These are phyloP conservation scores for Annulohypoxylon nitens DNA, from an alignment of 495 filamentous ascomycete genomes.

Conservation along the genomic window DNA sequence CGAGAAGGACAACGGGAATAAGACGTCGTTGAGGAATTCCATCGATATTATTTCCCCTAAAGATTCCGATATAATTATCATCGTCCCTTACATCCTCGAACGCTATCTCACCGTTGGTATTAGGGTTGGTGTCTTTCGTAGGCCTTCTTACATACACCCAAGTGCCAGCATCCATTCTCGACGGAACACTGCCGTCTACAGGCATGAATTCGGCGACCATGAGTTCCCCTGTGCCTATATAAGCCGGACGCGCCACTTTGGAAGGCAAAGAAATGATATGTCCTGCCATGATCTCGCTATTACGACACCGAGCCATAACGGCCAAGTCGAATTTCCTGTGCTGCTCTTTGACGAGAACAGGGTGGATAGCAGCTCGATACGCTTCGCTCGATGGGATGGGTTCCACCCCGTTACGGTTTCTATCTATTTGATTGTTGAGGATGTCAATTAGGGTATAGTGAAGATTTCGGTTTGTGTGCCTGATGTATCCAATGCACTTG, in stretches of 20 bases:
- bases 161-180: constrained; percentile 9
- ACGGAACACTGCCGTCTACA: not conserved
- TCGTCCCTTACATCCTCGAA: not conserved
- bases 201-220: constrained; percentile 11
- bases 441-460: constrained; percentile 19
- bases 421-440: not conserved
- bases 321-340: not conserved
- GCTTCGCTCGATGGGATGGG: not conserved
- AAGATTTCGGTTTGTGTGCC: constrained; percentile 4
- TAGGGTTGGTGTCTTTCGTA: not conserved
- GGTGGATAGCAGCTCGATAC: not conserved
- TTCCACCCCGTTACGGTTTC: not conserved
- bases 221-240: not conserved
- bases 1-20: constrained; percentile 4
- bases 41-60: not conserved
- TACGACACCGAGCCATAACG: constrained; percentile 15
- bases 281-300: constrained; percentile 18
- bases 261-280: not conserved
- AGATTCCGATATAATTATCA: not conserved
- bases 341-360: not conserved
- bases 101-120: not conserved
- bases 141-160: constrained; percentile 28
- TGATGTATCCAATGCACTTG: constrained; percentile 6
- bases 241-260: not conserved
- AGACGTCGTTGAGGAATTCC: not conserved